Evolutionary conservation across 2,329 filamentous ascomycete species (phyloP), one percentile per base, ranked within the genome.

Genomic region (Chalaropsis ovoidea): DNA sequence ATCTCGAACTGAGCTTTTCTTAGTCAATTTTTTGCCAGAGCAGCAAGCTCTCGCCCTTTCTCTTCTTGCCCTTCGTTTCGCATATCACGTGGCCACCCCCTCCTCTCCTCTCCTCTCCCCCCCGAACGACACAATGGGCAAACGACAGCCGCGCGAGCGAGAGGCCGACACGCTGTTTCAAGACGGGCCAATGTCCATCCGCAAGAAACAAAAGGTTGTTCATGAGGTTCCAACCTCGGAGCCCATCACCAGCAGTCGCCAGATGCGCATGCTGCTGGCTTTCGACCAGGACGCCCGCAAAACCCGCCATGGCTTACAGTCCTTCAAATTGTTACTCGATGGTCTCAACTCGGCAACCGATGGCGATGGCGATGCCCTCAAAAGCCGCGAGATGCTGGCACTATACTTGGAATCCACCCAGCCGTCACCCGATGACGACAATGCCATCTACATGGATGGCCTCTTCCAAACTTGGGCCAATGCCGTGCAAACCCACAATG

Each of bases 401-500:
- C 84, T 89, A 69, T 94, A 87, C 72, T 82, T 94, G 61, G 79
- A 84, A 58, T 75, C 78, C 7, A 76, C 80, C 65, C 80, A 79
- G 70, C 80, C 82, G 1, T 74, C 75, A 69, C 75, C 78, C 63
- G 72, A 73, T 64, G 72, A 73, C 58, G 74, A 78, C 65, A 76
- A 78, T 65, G 79, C 82, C 6, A 78, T 86, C 27, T 90, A 86
- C 70, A 82, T 97, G 39, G 77, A 82, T 1, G 90, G 96, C 71
- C 77, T 97, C 47, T 88, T 95, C 76, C 88, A 95, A 71, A 90
- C 86, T 67, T 97, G 93, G 93, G 86, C 85, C 61, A 91, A 89
- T 76, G 91, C 89, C 3, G 85, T 85, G 39, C 86, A 89, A 73
- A 84, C 85, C 69, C 90, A 89, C 72, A 88, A 92, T 70, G 91